A percentile compares a stretch with the other conserved stretches of the same genome.
Conservation (phyloP, 1,139 yeast genomes). For the Diutina catenulata region DNA sequence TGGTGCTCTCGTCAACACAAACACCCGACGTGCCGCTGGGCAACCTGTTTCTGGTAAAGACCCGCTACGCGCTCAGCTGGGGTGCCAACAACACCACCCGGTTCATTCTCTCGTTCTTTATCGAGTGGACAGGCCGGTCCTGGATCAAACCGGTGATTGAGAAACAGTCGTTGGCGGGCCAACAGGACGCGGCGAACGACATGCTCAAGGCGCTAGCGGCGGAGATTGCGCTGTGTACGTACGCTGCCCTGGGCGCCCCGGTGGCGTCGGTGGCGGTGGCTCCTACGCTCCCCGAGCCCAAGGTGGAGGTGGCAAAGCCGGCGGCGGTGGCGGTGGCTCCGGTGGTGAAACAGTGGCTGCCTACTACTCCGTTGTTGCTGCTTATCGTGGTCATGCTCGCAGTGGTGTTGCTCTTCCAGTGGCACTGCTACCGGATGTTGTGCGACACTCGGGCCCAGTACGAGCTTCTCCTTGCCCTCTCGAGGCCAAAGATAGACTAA, state of each 20-base stretch:
- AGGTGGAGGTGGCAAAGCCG: neutral
- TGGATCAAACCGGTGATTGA: slow-evolving; percentile 49
- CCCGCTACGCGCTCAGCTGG: slow-evolving; percentile 40
- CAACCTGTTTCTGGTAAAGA: slow-evolving; percentile 36
- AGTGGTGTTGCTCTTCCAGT: neutral
- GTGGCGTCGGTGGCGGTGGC: neutral
- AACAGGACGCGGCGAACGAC: slow-evolving; percentile 25
- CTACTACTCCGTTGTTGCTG: neutral
- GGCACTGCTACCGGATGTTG: neutral
- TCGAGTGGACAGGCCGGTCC: slow-evolving; percentile 45
- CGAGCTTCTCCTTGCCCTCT: too few relatives aligned
- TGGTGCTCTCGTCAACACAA: slow-evolving; percentile 25
- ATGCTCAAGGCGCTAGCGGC: slow-evolving; percentile 18
- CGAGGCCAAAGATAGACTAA: too few relatives aligned
- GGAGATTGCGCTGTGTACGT: slow-evolving; percentile 14
- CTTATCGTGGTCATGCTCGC: neutral
- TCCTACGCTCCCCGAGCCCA: neutral
- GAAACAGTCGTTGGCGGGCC: slow-evolving; percentile 38
- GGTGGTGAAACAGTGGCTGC: neutral
- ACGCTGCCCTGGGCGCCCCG: neutral
- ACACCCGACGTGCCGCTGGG: slow-evolving; percentile 59
- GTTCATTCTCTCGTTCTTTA: slow-evolving; percentile 29
- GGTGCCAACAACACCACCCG: slow-evolving; percentile 28
- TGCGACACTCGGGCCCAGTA: too few relatives aligned
- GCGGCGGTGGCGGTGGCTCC: neutral